Evolutionary conservation across 352 stramenopile species (phyloP), one percentile per base, ranked within the genome.

Genomic region (Phytophthora cactorum): DNA sequence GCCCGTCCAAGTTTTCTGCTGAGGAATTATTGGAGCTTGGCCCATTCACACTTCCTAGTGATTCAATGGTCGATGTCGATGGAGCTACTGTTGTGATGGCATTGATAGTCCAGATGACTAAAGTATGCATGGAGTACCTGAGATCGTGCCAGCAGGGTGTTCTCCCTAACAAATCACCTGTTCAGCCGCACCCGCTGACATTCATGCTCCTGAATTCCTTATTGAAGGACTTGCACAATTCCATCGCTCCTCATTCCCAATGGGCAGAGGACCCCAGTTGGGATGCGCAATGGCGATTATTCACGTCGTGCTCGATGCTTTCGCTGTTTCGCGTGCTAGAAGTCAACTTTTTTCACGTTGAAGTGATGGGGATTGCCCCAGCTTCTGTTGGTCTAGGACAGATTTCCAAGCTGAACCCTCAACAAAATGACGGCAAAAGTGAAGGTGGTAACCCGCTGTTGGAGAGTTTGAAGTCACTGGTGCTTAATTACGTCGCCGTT

Each of bases 121-220:
- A 91, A 51, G 28, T 89, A 17, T 96, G 84, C 55, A 68, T 92
- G 52, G 72, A 90, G 38, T 96, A 93, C 63, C 57, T 96, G 9
- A 79, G 87, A 56, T 89, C 84, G 27, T 92, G 86, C 56, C 75
- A 77, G 25, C 82, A 83, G 22, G 82, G 84, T 22, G 64, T 92
- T 38, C 70, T 96, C 8, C 83, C 83, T 2, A 90, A 77, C 63
- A 81, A 70, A 51, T 88, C 72, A 50, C 67, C 81, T 31, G 74
- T 97, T 47, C 83, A 93, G 47, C 88, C 85, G 2, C 89, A 97
- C 47, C 90, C 89, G 10, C 70, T 97, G 41, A 92, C 83, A 5
- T 97, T 97, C 59, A 93, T 97, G 76, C 68, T 97, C 9, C 72
- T 97, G 55, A 93, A 96, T 58, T 95, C 89, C 14, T 70, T 96